Base-by-base conservation (phyloP, 192 early-diverging fungal species). In the Gaertneriomyces semiglobifer region DNA sequence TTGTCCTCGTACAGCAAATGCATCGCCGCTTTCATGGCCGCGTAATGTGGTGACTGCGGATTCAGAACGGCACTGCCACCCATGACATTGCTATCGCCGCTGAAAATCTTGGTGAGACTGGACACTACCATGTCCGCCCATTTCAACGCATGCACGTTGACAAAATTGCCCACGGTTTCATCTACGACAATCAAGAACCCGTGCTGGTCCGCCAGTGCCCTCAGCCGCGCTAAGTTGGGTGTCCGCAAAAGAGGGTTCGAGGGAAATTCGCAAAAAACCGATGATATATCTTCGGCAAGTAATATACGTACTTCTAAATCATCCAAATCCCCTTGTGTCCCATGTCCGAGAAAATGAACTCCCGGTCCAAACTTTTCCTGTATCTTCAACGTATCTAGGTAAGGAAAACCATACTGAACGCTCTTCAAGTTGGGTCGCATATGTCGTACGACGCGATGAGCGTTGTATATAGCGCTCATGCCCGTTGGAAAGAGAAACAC, bases 1-100 rank as follows among this genome's bases (percentile, higher is more conserved):
- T 82, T 69, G 71, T 98, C 94, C 66, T 94, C 91, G 60, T 89
- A 93, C 18, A 87, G 76, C 14, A 68, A 58, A 7, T 72, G 53
- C 55, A 95, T 67, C 14, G 76, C 76, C 5, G 74, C 57, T 59
- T 81, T 81, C 46, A 96, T 73, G 38, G 62, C 61, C n/a, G 59
- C 58, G 72, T 42, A 69, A 55, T 19, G 80, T 4, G 57, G 46
- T 6, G 70, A 60, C 8, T 8, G 50, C 7, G 70, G 63, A 56
- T 58, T 71, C 12, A 93, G 74, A 6, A 90, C 79, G 74, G 85
- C 70, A 60, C 88, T 90, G 56, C 96, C 96, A 59, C 90, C 96
- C 94, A 97, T 98, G 14, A 96, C 94, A 74, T 98, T 96, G 74
- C 88, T 88, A 75, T 96, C 96, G 44, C 95, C 95, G 72, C 86